These are phyloP conservation scores for Hanseniaspora mollemarum DNA, from an alignment of 805 yeast genomes.

Conservation along the genomic window DNA sequence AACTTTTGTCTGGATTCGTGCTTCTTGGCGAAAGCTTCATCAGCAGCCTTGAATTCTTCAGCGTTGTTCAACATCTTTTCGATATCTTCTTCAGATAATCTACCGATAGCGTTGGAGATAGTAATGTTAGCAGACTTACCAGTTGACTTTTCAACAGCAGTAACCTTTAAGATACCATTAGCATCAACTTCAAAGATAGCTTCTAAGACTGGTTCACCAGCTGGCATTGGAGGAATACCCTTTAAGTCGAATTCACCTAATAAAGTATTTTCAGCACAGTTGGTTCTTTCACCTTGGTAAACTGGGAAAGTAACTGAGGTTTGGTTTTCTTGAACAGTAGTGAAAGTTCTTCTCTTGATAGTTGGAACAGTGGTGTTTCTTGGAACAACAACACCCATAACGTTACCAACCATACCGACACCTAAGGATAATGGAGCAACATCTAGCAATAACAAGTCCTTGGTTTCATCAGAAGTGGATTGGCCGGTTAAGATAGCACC, in stretches of 20 bases:
- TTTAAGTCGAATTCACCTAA: slow-evolving; percentile 98
- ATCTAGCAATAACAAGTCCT: slow-evolving; percentile 89
- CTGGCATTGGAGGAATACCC: slow-evolving; percentile 95
- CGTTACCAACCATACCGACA: slow-evolving; percentile 99
- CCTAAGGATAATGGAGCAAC: slow-evolving; percentile 97
- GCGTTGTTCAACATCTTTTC: slow-evolving; percentile 99
- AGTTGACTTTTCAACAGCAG: slow-evolving; percentile 96
- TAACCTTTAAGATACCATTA: slow-evolving; percentile 98
- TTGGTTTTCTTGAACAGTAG: slow-evolving; percentile 97
- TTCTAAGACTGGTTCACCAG: slow-evolving; percentile 99
- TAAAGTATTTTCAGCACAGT: slow-evolving; percentile 93
- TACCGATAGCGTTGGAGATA: slow-evolving; percentile 97
- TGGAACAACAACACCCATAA: slow-evolving; percentile 97
- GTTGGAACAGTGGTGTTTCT: slow-evolving; percentile 99
- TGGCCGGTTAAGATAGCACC: slow-evolving; percentile 97
- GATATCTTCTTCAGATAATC: slow-evolving; percentile 90
- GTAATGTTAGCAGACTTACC: slow-evolving; percentile 98
- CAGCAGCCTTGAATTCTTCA: slow-evolving; percentile 97
- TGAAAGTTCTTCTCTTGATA: slow-evolving; percentile 96
- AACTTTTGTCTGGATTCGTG: slow-evolving; percentile 99
- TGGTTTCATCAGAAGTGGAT: slow-evolving; percentile 80
- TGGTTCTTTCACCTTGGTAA: slow-evolving; percentile 99
- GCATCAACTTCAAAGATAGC: slow-evolving; percentile 99
- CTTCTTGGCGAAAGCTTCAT: slow-evolving; percentile 97
- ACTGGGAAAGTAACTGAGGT: slow-evolving; percentile 98